These are phyloP conservation scores for Schwanniomyces pseudopolymorphus DNA, from an alignment of 805 yeast species.

Conservation along the genomic window DNA sequence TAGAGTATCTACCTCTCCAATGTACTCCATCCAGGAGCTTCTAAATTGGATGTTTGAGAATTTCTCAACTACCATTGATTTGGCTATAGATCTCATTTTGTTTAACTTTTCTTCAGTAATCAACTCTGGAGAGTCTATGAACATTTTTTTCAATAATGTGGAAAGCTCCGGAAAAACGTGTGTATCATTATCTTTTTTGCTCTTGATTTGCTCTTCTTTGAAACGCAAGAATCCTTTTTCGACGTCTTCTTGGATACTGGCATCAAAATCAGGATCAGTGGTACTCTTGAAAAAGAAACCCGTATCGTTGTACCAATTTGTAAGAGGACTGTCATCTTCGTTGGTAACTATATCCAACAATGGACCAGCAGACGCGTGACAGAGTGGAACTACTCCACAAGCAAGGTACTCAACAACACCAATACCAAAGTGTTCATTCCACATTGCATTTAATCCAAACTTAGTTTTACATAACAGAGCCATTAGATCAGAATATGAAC, in stretches of 20 bases:
- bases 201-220: slow-evolving; percentile 11
- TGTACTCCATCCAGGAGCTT: slow-evolving; percentile 46
- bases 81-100: slow-evolving; percentile 47
- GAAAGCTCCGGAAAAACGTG: slow-evolving; percentile 43
- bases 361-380: slow-evolving; percentile 97
- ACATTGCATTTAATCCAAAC: slow-evolving; percentile 92
- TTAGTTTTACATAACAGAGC: slow-evolving; percentile 53
- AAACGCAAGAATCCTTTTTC: slow-evolving; percentile 4
- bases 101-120: slow-evolving; percentile 31
- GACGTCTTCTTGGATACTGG: slow-evolving; percentile 5
- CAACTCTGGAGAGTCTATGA: slow-evolving; percentile 29
- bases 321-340: slow-evolving; percentile 6
- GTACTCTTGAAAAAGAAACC: slow-evolving; percentile 79
- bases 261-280: slow-evolving; percentile 67
- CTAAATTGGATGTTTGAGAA: slow-evolving; percentile 65
- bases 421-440: slow-evolving; percentile 99
- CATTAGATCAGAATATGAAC: slow-evolving; percentile 64
- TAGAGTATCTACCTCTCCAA: slow-evolving; percentile 15
- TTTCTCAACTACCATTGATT: slow-evolving; percentile 43
- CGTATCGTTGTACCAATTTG: slow-evolving; percentile 43
- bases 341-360: slow-evolving; percentile 73
- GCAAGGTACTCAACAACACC: slow-evolving; percentile 93
- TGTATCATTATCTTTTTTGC: slow-evolving; percentile 3
- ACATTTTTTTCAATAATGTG: slow-evolving; percentile 47
- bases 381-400: slow-evolving; percentile 82